Conservation (phyloP, 768 basidiomycete species). For the Boletus speciosus region DNA sequence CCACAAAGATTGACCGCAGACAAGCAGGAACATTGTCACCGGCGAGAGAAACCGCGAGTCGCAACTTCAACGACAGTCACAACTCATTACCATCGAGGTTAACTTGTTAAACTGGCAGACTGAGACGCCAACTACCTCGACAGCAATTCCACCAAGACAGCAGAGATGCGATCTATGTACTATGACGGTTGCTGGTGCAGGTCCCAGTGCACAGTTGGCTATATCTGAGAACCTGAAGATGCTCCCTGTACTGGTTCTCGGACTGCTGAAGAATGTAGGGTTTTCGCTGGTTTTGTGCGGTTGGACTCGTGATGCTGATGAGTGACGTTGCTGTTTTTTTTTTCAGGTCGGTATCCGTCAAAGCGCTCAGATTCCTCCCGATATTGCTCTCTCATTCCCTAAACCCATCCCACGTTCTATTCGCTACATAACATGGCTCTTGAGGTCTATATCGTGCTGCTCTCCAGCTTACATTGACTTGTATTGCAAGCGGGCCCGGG, state of each 20-base stretch:
- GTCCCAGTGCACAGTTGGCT: slow-evolving; percentile 91
- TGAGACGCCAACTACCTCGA: too few species aligned
- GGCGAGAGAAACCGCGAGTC: too few species aligned
- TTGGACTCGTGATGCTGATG: background rate
- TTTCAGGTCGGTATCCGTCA: slow-evolving; percentile 86
- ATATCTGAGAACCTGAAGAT: slow-evolving; percentile 93
- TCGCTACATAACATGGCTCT: slow-evolving; percentile 94
- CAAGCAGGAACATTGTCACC: too few species aligned
- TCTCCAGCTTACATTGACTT: slow-evolving; percentile 1
- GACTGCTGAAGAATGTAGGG: slow-evolving; percentile 85
- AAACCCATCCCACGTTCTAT: slow-evolving; percentile 94
- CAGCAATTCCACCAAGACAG: slow-evolving; percentile 52
- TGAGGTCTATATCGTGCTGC: slow-evolving; percentile 47
- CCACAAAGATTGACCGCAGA: too few species aligned
- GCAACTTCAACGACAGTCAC: too few species aligned
- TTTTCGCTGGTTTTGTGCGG: slow-evolving; percentile 21
- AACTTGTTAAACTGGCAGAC: too few species aligned
- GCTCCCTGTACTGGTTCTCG: slow-evolving; percentile 86
- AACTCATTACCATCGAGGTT: too few species aligned
- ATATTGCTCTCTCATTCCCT: slow-evolving; percentile 85
- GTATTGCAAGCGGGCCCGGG: slow-evolving; percentile 75
- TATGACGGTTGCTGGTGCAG: slow-evolving; percentile 91
- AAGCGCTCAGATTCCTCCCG: slow-evolving; percentile 95
- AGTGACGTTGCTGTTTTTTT: background rate
- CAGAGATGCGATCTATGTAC: slow-evolving; percentile 73